phyloP scores from a whole-genome alignment of 2,329 filamentous ascomycete species.

The Talaromyces marneffei region DNA sequence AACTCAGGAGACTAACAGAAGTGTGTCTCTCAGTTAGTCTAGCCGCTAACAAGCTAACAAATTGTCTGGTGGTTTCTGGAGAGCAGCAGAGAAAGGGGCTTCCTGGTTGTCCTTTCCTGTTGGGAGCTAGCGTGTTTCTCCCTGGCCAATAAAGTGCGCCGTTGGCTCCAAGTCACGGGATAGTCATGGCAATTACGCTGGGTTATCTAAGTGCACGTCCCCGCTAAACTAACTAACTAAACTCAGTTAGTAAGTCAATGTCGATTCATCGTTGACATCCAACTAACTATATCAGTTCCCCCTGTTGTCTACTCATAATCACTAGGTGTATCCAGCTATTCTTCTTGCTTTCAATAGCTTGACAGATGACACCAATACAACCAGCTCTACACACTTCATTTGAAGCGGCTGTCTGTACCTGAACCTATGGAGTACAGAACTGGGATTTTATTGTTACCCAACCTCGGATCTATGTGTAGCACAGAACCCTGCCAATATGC shows the following conservation, averaged over 20 bases:
- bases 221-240: neutral
- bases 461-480: neutral
- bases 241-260: too few species aligned
- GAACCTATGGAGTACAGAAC: neutral
- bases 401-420: neutral
- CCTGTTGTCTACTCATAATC: neutral
- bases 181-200: neutral
- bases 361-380: neutral
- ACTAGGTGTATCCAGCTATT: too few species aligned
- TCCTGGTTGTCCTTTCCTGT: neutral
- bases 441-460: neutral
- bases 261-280: neutral
- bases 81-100: conserved; percentile 9
- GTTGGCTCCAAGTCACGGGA: conserved; percentile 6
- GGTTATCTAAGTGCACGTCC: neutral
- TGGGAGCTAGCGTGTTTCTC: neutral
- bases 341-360: too few species aligned
- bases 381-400: neutral
- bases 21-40: neutral
- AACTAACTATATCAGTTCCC: neutral
- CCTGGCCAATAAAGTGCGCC: neutral
- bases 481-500: neutral
- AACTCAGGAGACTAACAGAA: conserved; percentile 11
- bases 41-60: conserved; percentile 1
- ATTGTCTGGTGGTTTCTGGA: conserved; percentile 3